Conservation (phyloP, 2,329 filamentous ascomycete genomes). For the Diaporthe amygdali region DNA sequence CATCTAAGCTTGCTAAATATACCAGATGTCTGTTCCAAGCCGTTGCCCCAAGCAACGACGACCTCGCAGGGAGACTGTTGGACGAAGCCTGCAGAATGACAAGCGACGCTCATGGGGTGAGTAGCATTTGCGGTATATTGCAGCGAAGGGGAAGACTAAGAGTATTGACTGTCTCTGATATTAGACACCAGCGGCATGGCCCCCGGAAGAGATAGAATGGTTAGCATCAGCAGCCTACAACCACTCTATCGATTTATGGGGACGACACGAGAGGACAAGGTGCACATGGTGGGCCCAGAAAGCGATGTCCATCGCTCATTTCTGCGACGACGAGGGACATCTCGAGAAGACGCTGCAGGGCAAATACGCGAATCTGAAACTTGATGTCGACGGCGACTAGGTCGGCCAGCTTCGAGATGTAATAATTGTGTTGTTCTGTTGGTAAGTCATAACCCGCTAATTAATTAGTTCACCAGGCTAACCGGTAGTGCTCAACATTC, state of each 20-base stretch:
- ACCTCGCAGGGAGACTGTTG: constrained; percentile 63
- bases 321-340: constrained; percentile 57
- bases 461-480: neutral
- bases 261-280: constrained; percentile 55
- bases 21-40: constrained; percentile 78
- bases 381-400: constrained; percentile 20
- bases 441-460: neutral
- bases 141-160: constrained; percentile 26
- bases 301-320: constrained; percentile 66
- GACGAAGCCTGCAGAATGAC: constrained; percentile 66
- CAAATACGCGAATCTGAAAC: constrained; percentile 47
- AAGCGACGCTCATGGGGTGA: constrained; percentile 53
- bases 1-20: constrained; percentile 72
- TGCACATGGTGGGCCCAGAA: constrained; percentile 68
- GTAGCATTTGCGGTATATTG: constrained; percentile 37
- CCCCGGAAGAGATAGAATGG: constrained; percentile 75
- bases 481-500: neutral
- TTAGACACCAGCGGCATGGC: constrained; percentile 50
- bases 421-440: neutral
- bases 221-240: constrained; percentile 75
- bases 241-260: constrained; percentile 70
- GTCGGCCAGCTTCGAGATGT: neutral
- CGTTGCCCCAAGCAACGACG: constrained; percentile 62
- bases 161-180: neutral
- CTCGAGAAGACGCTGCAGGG: constrained; percentile 50